phyloP scores from a whole-genome alignment of 1,284 basidiomycete genomes.

The Cerrena zonata region DNA sequence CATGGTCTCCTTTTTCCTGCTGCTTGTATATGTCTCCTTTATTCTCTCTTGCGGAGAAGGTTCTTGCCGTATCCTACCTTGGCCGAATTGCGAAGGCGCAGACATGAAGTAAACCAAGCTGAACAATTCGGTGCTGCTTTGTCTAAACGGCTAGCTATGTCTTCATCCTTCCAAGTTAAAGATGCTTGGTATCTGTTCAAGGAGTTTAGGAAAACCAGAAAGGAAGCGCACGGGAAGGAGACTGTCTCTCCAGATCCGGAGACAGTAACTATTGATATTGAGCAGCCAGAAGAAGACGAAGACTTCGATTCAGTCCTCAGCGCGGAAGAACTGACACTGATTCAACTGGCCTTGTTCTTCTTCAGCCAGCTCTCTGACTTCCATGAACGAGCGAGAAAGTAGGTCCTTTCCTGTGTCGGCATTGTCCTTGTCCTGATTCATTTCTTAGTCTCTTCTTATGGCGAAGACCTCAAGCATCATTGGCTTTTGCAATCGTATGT shows the following conservation, averaged over 20 bases:
- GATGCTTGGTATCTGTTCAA: conserved; percentile 52
- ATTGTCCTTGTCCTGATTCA: background rate
- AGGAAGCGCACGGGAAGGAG: conserved; percentile 17
- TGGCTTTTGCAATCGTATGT: conserved; percentile 43
- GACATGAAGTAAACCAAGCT: conserved; percentile 42
- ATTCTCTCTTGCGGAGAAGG: conserved; percentile 43
- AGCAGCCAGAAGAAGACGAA: background rate
- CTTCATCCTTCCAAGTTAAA: conserved; percentile 41
- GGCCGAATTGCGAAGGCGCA: conserved; percentile 46
- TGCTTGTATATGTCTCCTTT: conserved; percentile 42
- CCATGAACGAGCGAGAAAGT: conserved; percentile 67
- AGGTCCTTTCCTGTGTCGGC: conserved; percentile 23
- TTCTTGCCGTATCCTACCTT: conserved; percentile 52
- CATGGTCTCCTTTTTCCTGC: conserved; percentile 50
- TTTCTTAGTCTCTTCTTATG: conserved; percentile 55
- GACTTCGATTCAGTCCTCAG: background rate
- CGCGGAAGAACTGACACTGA: conserved; percentile 35
- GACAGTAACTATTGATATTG: background rate
- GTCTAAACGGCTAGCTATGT: conserved; percentile 38
- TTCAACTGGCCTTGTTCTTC: conserved; percentile 35
- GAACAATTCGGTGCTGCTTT: conserved; percentile 48
- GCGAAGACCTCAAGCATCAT: conserved; percentile 48
- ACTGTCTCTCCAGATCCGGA: conserved; percentile 15
- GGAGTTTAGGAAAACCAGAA: conserved; percentile 29
- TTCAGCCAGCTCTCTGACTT: conserved; percentile 51